Evolutionary conservation across 1,284 basidiomycete genomes (phyloP).

Genomic region (Anthracocystis panici-leucophaei): DNA sequence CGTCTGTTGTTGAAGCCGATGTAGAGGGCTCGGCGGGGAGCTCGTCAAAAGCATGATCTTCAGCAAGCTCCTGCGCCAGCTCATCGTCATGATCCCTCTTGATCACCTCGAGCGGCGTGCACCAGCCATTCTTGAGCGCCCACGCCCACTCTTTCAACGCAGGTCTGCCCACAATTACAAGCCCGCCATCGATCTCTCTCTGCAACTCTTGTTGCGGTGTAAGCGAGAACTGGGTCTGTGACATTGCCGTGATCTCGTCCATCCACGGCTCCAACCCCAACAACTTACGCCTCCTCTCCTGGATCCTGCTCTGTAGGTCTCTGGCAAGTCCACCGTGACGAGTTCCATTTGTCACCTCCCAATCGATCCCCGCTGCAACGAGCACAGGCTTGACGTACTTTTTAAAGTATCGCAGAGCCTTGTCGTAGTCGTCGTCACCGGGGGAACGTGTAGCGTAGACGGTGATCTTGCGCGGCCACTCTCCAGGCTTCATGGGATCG

Average conservation of each 20-base stretch:
- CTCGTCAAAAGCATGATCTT: slow-evolving; percentile 84
- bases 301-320: slow-evolving; percentile 80
- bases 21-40: slow-evolving; percentile 49
- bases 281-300: slow-evolving; percentile 74
- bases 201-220: slow-evolving; percentile 75
- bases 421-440: slow-evolving; percentile 91
- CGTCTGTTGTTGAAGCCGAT: neutral
- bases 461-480: slow-evolving; percentile 81
- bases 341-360: slow-evolving; percentile 83
- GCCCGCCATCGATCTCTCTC: slow-evolving; percentile 82
- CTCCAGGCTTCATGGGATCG: slow-evolving; percentile 77
- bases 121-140: slow-evolving; percentile 87
- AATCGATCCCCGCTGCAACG: slow-evolving; percentile 93
- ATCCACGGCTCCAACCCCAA: slow-evolving; percentile 65
- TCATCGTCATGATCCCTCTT: slow-evolving; percentile 77
- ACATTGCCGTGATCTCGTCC: slow-evolving; percentile 68
- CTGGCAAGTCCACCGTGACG: slow-evolving; percentile 85
- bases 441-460: slow-evolving; percentile 92
- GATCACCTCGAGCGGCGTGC: slow-evolving; percentile 74
- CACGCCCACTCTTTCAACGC: slow-evolving; percentile 94
- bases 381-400: slow-evolving; percentile 98
- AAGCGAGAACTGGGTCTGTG: slow-evolving; percentile 75
- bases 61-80: slow-evolving; percentile 78
- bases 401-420: slow-evolving; percentile 86
- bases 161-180: slow-evolving; percentile 87